Base-by-base conservation (phyloP, 305 asterid genomes). In the Stenogyne calaminthoides region DNA sequence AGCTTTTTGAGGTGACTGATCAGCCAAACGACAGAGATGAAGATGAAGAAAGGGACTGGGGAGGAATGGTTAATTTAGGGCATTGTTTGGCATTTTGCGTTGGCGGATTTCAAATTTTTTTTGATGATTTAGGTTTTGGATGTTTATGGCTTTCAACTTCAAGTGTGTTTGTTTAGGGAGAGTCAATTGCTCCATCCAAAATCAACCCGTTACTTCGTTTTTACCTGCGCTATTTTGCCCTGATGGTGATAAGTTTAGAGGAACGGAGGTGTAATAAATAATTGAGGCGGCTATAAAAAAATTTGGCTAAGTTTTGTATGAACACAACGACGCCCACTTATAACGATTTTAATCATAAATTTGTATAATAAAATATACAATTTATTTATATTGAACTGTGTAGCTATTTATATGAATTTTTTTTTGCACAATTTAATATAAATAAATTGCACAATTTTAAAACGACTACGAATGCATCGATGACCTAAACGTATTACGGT, bases 1-100 rank as follows among this genome's bases (percentile, higher is more conserved):
- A 34, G 75, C 22, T 63, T 67, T 7, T 81, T 63, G 84, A 75
- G 18, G 80, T 55, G 83, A 80, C 78, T 54, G 44, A 42, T 76
- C 64, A 42, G 27, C 49, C 52, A 37, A 62, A 62, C 52, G 68
- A 63, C 68, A 63, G 69, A 40, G 69, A 7, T 16, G 55, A 36
- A 36, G 32, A 19, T 39, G 55, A 20, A 39, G 69, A 64, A 80
- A 80, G 77, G 58, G 76, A 79, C 76, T 34, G 60, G 29, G 18
- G 79, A 49, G 65, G 55, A 32, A 49, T 40, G 44, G 76, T 20
- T 73, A 73, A 46, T 68, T 69, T 12, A 39, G 44, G 59, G 64
- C 14, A 60, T 16, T 20, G 76, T 61, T 77, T 73, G 82, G 80
- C 72, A 27, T 80, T 69, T 69, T 64, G 81, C 79, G 68, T 9